Evolutionary conservation across 129 eudicot species (phyloP).

Genomic region (Glebionis coronaria): DNA sequence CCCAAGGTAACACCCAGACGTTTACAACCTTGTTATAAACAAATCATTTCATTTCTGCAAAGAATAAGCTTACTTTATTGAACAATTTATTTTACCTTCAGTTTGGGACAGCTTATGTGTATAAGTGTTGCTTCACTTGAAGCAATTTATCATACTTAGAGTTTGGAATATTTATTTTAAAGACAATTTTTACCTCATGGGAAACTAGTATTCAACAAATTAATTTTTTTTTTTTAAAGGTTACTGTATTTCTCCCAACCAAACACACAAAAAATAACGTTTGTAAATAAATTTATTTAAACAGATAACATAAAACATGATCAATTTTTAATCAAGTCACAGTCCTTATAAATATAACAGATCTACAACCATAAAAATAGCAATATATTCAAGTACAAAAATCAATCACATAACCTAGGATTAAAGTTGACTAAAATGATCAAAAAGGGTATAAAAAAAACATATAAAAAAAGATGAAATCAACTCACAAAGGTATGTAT

Average conservation of each 20-base stretch:
- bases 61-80: not conserved
- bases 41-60: not conserved
- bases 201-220: too few relatives aligned
- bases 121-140: too few relatives aligned
- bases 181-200: too few relatives aligned
- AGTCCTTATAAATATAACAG: not conserved
- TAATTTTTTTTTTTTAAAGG: too few relatives aligned
- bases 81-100: too few relatives aligned
- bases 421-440: slow-evolving; percentile 10
- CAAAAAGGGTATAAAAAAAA: slow-evolving; percentile 22
- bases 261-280: not conserved
- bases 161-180: too few relatives aligned
- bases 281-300: not conserved
- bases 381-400: not conserved
- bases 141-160: too few relatives aligned
- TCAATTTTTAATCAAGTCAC: not conserved
- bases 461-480: slow-evolving; percentile 1
- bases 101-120: too few relatives aligned
- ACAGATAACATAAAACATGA: slow-evolving; percentile 2
- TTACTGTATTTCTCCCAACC: too few relatives aligned
- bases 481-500: slow-evolving; percentile 21
- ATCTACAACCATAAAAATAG: slow-evolving; percentile 16
- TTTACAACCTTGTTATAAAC: not conserved
- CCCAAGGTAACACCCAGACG: not conserved
- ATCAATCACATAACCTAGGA: slow-evolving; percentile 24